Conservation (phyloP, 140 eudicot genomes). For the Bidens hawaiensis region DNA sequence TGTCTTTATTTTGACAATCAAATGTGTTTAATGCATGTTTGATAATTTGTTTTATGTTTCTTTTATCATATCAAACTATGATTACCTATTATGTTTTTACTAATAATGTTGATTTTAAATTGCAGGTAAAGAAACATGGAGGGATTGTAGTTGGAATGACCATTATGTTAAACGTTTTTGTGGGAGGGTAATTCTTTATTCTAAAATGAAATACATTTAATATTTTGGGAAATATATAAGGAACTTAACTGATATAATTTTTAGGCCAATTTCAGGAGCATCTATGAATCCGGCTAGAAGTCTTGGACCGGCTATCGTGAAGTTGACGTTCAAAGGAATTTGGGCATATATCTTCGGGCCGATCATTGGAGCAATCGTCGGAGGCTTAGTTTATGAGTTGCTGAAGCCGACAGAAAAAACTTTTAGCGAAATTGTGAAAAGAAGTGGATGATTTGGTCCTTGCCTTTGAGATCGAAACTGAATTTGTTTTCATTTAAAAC, state of each 20-base stretch:
- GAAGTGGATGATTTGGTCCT: slow-evolving; percentile 3
- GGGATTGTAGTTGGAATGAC: slow-evolving; percentile 89
- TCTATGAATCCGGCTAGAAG: slow-evolving; percentile 98
- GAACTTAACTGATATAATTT: background rate
- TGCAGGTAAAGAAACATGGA: slow-evolving; percentile 58
- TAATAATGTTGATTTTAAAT: background rate
- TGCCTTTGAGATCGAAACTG: background rate
- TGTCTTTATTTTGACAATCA: too few relatives aligned
- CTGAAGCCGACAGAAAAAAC: slow-evolving; percentile 20
- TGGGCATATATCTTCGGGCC: slow-evolving; percentile 84
- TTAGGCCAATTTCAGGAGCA: slow-evolving; percentile 88
- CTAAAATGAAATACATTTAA: background rate
- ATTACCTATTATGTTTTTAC: background rate
- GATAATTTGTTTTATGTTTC: too few relatives aligned
- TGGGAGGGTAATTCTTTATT: slow-evolving; percentile 58
- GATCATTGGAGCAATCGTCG: slow-evolving; percentile 49
- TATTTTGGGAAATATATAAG: background rate
- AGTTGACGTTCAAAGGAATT: slow-evolving; percentile 39
- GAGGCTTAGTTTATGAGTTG: slow-evolving; percentile 57
- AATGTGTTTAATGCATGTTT: too few relatives aligned
- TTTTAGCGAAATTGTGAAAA: slow-evolving; percentile 7
- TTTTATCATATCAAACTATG: background rate
- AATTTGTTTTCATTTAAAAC: background rate
- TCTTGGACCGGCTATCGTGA: slow-evolving; percentile 85
- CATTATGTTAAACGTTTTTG: slow-evolving; percentile 65